Evolutionary conservation across 305 asterid species (phyloP), one percentile per base, ranked within the genome.

Genomic region (Rubia occidens): DNA sequence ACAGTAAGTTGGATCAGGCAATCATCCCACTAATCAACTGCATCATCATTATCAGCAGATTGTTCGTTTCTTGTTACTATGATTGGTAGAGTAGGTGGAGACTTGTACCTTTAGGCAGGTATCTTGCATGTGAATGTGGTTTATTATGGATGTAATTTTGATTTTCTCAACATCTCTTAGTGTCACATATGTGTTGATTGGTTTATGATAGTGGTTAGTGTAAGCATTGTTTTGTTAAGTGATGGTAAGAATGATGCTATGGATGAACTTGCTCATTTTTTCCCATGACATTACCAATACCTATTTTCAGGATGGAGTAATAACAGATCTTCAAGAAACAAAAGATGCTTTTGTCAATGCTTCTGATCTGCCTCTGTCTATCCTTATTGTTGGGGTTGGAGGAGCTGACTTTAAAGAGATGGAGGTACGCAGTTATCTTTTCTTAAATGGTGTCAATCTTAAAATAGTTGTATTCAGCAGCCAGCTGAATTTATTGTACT

Each of bases 321-420:
- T 94, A 63, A 94, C 99, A 10, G 99, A 94, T 79, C 97, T 91
- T 67, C 97, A 91, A 81, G 99, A 94, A 82, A 94, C 99, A 29
- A 94, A 87, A 84, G 96, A 94, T 61, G 96, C 97, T 37, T 79
- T 94, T 6, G 96, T 94, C 71, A 82, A 77, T 83, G 99, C 97
- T 54, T 91, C 99, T 10, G 99, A 94, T 85, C 79, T 94, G 74
- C 97, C 99, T 60, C 72, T 94, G 82, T 94, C 99, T 72, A 88
- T 94, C 75, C 89, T 94, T 29, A 94, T 89, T 67, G 92, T 94
- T 62, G 99, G 97, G 68, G 99, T 94, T 67, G 99, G 99, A 78
- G 99, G 99, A 72, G 99, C 99, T 15, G 99, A 94, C 81, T 94
- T 85, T 68, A 89, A 88, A 72, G 97, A 94, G 83, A 94, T 94